These are phyloP conservation scores for Penicillium alfredii DNA, from an alignment of 495 filamentous ascomycete genomes.

Conservation along the genomic window DNA sequence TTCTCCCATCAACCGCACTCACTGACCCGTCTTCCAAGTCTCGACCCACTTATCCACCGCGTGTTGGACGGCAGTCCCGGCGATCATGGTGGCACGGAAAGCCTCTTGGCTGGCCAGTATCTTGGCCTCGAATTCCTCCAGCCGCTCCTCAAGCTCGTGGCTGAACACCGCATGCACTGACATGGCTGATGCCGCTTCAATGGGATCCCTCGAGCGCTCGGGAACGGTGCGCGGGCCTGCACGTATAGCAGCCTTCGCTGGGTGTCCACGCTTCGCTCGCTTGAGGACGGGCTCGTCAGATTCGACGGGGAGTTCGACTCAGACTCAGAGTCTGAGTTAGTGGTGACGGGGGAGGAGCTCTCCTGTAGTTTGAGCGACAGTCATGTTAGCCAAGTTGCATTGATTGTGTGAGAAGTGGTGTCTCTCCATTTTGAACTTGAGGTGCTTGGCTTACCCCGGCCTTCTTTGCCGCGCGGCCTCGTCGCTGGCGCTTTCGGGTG, in stretches of 20 bases:
- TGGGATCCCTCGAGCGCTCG: slow-evolving; percentile 1
- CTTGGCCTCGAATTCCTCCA: slow-evolving; percentile 14
- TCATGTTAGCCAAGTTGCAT: no score
- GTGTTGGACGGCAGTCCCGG: slow-evolving; percentile 9
- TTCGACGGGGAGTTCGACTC: no score
- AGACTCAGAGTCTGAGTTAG: no score
- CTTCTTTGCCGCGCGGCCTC: no score
- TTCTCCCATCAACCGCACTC: no score
- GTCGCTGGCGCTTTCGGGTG: no score
- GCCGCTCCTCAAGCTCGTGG: slow-evolving; percentile 7
- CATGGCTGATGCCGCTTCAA: slow-evolving; percentile 6
- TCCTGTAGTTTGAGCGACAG: no score
- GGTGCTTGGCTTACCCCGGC: no score
- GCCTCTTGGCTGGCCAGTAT: slow-evolving; percentile 7
- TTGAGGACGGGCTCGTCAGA: slow-evolving; percentile 4
- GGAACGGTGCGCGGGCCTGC: not conserved
- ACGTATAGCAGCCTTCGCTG: not conserved
- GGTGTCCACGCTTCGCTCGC: slow-evolving; percentile 1
- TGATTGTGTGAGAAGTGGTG: no score
- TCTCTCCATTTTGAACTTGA: no score
- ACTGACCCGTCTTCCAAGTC: slow-evolving; percentile 8
- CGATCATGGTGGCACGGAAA: slow-evolving; percentile 6
- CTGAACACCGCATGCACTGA: slow-evolving; percentile 10
- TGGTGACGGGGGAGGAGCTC: no score
- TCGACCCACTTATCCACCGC: slow-evolving; percentile 14